A percentile compares a stretch with the other conserved stretches of the same genome.
Evolutionary conservation across 1,284 basidiomycete species (phyloP).

Genomic region (Trametes pubescens): DNA sequence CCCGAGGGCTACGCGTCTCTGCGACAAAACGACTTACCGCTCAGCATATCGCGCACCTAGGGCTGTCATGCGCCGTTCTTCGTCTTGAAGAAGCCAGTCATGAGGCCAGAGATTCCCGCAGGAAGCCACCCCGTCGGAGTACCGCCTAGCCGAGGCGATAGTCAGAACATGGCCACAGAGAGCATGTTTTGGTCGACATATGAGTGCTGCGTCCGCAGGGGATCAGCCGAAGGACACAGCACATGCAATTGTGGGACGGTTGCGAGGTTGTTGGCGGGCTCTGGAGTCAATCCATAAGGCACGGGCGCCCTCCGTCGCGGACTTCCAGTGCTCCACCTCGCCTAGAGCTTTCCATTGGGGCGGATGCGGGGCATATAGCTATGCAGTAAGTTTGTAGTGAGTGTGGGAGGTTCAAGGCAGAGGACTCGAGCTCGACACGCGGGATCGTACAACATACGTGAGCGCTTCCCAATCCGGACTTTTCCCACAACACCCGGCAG

Average conservation of each 20-base stretch:
- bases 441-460: no score
- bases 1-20: neutral
- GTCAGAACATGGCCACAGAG: constrained; percentile 5
- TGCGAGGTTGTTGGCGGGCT: neutral
- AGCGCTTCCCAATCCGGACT: no score
- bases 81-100: constrained; percentile 11
- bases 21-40: constrained; percentile 1
- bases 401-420: no score
- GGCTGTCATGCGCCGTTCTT: constrained; percentile 6
- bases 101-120: constrained; percentile 11
- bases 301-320: neutral
- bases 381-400: no score
- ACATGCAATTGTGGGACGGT: neutral
- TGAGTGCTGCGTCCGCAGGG: constrained; percentile 8
- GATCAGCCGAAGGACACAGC: neutral
- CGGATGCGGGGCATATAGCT: no score
- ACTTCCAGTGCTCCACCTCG: neutral
- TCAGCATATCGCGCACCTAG: neutral
- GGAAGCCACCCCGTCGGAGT: constrained; percentile 20
- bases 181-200: constrained; percentile 8
- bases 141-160: constrained; percentile 9
- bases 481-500: no score
- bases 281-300: neutral
- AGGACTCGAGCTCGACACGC: no score
- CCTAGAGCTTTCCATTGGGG: neutral